Evolutionary conservation across 768 basidiomycete species (phyloP), one percentile per base, ranked within the genome.

Genomic region (Boletus bicolor): DNA sequence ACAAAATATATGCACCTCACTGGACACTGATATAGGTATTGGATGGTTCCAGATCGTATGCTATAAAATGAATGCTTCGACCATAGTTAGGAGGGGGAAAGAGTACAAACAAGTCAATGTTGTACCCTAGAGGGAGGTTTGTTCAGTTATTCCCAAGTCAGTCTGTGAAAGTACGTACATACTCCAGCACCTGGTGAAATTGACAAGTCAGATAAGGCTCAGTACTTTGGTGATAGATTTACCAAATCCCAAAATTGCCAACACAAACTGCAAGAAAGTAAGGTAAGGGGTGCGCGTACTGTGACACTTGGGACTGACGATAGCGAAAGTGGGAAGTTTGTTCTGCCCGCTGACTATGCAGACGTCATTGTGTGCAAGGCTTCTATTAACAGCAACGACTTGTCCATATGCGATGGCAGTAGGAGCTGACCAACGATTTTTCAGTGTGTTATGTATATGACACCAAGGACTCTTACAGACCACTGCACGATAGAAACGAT

Each of bases 381-480:
- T 1, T 15, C 15, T 21, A 9, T 51, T 17, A 10, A 30, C 5
- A 41, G 6, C 17, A n/a, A 47, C 7, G 12, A 38, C 59, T 60
- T 43, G 26, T 57, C 59, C 59, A 60, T 45, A 60, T 53, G 17
- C 59, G 59, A 43, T 4, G 24, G 38, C 49, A 57, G 26, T 60
- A 60, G 26, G 57, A 60, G 41, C 59, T 60, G 28, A 43, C 43
- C 8, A 32, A 19, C 8, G 7, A 26, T 28, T 1, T 19, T 19
- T 49, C 37, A 46, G 53, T 12, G 17, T 10, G 10, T 9, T 1
- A 21, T 24, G 21, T 24, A 24, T 15, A 49, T 36, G 38, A 21
- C 10, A 24, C 14, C 10, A n/a, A 30, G 9, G 11, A 21, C 8
- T 17, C 3, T 39, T 35, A 51, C 59, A 37, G 4, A 60, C 59